Base-by-base conservation (phyloP, 495 filamentous ascomycete species). In the Choiromyces venosus region DNA sequence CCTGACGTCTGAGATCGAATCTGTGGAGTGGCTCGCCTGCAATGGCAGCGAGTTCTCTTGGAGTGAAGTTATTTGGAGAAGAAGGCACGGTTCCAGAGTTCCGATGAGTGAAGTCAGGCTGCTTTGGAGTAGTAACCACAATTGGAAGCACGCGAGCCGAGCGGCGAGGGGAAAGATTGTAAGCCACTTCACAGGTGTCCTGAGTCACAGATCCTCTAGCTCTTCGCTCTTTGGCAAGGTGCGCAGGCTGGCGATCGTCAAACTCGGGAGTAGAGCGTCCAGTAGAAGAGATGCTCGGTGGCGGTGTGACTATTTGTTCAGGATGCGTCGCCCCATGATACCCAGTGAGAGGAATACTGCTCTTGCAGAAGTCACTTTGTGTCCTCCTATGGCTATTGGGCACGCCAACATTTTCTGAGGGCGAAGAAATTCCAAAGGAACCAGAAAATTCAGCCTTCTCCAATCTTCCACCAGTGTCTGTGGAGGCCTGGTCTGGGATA, bases 241-340 rank as follows among this genome's bases (percentile, higher is more conserved):
- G 71, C 38, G 44, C 29, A 40, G 40, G 65, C 66, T n/a, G 40
- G 33, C 9, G n/a, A 56, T 56, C 46, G n/a, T 76, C 74, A n/a
- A 70, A 61, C 42, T 77, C 75, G 12, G 74, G 74, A 37, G 75
- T 77, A 46, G 74, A 77, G 29, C 69, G 71, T 69, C 66, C 69
- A 21, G 74, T 72, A 33, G 75, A 77, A 33, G 75, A 73, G 36
- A 70, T 56, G 25, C 69, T 76, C 21, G 69, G 66, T n/a, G 74
- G 71, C 25, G 75, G 75, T 12, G 75, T 77, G 25, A 56, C 25
- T 37, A 42, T 72, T 39, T 76, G 75, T 39, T 42, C 46, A 4
- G 46, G 46, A 29, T 56, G 46, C n/a, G n/a, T 29, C 46, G 46
- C 19, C n/a, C n/a, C 46, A 56, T 56, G 46, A 3, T 29, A 56